Conservation (phyloP, 495 filamentous ascomycete species). For the Baudoinia panamericana region DNA sequence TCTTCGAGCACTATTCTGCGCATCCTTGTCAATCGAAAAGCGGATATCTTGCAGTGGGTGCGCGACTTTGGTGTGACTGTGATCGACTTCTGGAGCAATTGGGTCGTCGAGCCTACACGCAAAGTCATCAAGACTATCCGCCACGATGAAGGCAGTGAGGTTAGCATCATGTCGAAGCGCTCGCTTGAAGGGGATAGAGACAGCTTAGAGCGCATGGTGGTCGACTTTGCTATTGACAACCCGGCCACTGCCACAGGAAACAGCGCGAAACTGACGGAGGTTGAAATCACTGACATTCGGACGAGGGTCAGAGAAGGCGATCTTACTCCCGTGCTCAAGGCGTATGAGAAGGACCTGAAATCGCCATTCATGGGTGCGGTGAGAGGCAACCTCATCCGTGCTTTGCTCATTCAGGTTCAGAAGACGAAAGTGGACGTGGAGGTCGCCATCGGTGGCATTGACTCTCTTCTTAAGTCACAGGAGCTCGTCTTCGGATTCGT, state of each 20-base stretch:
- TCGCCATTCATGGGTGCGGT: slow-evolving; percentile 67
- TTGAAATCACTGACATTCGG: slow-evolving; percentile 55
- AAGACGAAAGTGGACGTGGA: slow-evolving; percentile 99
- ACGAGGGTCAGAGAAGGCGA: slow-evolving; percentile 78
- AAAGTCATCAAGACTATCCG: slow-evolving; percentile 84
- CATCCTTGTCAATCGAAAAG: slow-evolving; percentile 55
- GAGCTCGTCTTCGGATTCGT: slow-evolving; percentile 94
- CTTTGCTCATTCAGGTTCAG: slow-evolving; percentile 88
- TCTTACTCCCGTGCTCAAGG: slow-evolving; percentile 75
- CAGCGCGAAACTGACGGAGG: slow-evolving; percentile 35
- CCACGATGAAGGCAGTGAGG: slow-evolving; percentile 78
- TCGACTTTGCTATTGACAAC: slow-evolving; percentile 80
- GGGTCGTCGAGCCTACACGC: slow-evolving; percentile 73
- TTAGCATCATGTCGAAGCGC: slow-evolving; percentile 87
- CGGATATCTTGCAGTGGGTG: slow-evolving; percentile 65
- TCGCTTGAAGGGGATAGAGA: slow-evolving; percentile 79
- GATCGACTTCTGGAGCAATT: slow-evolving; percentile 87
- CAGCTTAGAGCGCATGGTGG: slow-evolving; percentile 91
- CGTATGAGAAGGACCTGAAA: slow-evolving; percentile 77
- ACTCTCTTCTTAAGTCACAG: slow-evolving; percentile 83
- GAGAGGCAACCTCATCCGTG: slow-evolving; percentile 72
- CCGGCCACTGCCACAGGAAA: slow-evolving; percentile 37
- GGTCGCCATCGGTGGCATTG: slow-evolving; percentile 87
- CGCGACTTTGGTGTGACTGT: slow-evolving; percentile 59
- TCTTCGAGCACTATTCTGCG: slow-evolving; percentile 71